Evolutionary conservation across 176 grass and related monocot species (phyloP).

Genomic region (maize (Zea mays)): DNA sequence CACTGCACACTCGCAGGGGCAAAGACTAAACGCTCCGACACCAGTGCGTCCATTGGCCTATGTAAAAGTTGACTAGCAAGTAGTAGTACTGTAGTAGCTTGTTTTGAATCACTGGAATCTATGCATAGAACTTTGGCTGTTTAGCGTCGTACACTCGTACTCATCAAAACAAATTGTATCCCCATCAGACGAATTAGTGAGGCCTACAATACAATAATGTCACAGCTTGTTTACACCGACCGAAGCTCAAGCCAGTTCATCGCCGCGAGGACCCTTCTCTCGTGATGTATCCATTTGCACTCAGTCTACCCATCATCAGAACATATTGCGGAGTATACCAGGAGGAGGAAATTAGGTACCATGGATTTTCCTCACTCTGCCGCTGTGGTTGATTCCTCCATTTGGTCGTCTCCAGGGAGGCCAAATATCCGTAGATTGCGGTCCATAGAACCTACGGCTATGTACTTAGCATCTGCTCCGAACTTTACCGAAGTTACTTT

Average conservation of each 20-base stretch:
- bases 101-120: background rate
- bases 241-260: background rate
- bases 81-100: no score
- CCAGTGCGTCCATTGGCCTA: background rate
- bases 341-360: conserved; percentile 18
- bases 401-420: conserved; percentile 73
- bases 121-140: background rate
- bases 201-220: conserved; percentile 53
- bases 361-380: conserved; percentile 39
- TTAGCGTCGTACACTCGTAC: conserved; percentile 27
- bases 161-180: conserved; percentile 45
- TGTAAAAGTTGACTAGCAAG: background rate
- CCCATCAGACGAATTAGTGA: conserved; percentile 52
- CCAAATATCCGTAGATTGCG: conserved; percentile 95
- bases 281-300: background rate
- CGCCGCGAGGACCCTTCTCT: conserved; percentile 14
- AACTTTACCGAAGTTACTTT: conserved; percentile 85
- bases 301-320: conserved; percentile 22
- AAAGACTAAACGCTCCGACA: background rate
- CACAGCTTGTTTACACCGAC: conserved; percentile 44
- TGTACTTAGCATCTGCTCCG: conserved; percentile 83
- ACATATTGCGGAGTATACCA: background rate
- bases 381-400: conserved; percentile 46
- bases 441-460: conserved; percentile 92
- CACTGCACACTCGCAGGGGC: background rate